A percentile compares a stretch with the other conserved stretches of the same genome.
Conservation (phyloP, 1,284 basidiomycete species). For the Prillingera fragicola region DNA sequence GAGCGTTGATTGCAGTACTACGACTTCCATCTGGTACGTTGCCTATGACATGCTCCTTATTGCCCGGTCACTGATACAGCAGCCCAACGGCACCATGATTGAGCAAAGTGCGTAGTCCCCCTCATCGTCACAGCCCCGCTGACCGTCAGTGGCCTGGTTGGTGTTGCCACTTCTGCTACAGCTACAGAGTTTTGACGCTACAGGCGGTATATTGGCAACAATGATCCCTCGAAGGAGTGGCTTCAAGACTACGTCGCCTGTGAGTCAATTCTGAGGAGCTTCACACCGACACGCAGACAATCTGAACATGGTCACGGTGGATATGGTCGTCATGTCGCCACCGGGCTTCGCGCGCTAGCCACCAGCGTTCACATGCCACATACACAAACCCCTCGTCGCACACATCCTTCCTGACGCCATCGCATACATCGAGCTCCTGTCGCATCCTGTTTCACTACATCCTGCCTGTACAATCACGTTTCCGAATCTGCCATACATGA, state of each 20-base stretch:
- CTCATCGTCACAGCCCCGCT: conserved; percentile 14
- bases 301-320: conserved; percentile 44
- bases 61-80: not conserved
- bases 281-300: conserved; percentile 11
- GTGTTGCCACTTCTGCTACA: not conserved
- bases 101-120: conserved; percentile 12
- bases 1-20: conserved; percentile 32
- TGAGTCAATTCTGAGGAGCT: conserved; percentile 14
- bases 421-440: no score
- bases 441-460: no score
- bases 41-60: not conserved
- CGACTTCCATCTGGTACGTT: conserved; percentile 26
- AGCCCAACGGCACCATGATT: conserved; percentile 15
- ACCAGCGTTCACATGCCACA: no score
- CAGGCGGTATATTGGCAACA: conserved; percentile 30
- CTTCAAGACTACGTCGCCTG: conserved; percentile 36
- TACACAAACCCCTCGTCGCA: no score
- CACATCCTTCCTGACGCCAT: no score
- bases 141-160: conserved; percentile 22
- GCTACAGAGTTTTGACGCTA: no score
- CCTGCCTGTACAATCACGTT: no score
- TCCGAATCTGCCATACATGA: no score
- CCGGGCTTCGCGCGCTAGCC: conserved; percentile 26
- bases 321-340: conserved; percentile 40
- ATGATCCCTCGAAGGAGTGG: conserved; percentile 23